A percentile compares a stretch with the other conserved stretches of the same genome.
Conservation (phyloP, 352 stramenopile genomes). For the Elongisporangium prolatum region DNA sequence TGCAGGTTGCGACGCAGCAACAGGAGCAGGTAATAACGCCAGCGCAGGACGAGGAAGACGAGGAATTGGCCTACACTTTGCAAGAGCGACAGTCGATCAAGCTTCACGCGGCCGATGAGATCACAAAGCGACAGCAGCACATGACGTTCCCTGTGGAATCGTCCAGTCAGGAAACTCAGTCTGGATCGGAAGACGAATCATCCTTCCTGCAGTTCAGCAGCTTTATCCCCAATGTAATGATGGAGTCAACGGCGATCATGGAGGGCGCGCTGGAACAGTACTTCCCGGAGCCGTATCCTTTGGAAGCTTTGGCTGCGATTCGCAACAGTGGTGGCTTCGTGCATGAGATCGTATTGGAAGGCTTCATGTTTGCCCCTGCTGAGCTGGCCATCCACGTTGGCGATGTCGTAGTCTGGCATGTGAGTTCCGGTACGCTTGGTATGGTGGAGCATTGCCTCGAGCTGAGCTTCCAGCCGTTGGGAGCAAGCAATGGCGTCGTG, state of each 20-base stretch:
- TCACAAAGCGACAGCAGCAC: slow-evolving; percentile 13
- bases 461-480: slow-evolving; percentile 2
- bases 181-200: slow-evolving; percentile 50
- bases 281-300: slow-evolving; percentile 24
- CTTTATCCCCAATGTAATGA: slow-evolving; percentile 6
- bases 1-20: neutral
- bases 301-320: slow-evolving; percentile 7
- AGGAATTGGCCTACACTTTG: slow-evolving; percentile 32
- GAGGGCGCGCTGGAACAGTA: slow-evolving; percentile 5
- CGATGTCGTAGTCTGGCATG: slow-evolving; percentile 33
- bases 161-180: slow-evolving; percentile 73
- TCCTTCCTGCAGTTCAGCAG: slow-evolving; percentile 25
- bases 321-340: slow-evolving; percentile 9
- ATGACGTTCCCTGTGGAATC: slow-evolving; percentile 26
- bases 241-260: slow-evolving; percentile 2
- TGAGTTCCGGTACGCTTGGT: slow-evolving; percentile 22
- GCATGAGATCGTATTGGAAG: slow-evolving; percentile 30
- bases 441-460: slow-evolving; percentile 43
- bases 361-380: slow-evolving; percentile 29
- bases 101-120: slow-evolving; percentile 20
- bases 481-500: slow-evolving; percentile 1
- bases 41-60: slow-evolving; percentile 23
- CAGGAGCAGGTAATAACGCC: neutral
- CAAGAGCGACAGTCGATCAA: slow-evolving; percentile 39
- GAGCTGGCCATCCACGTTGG: slow-evolving; percentile 20